Evolutionary conservation across 805 yeast species (phyloP).

Genomic region (Saccharomycodes ludwigii): DNA sequence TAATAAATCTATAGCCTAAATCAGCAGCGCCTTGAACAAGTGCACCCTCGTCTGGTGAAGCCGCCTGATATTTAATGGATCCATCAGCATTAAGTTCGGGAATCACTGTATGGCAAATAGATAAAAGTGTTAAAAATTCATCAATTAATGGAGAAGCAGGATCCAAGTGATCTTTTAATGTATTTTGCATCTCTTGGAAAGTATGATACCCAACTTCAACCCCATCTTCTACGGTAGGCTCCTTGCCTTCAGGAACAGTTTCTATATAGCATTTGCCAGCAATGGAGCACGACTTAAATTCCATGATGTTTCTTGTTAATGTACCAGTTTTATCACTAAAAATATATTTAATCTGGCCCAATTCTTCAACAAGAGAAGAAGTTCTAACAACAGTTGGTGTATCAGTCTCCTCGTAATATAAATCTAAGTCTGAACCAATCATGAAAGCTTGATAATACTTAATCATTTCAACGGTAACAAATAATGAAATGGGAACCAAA

Average conservation of each 20-base stretch:
- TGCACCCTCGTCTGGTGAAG: constrained; percentile 99
- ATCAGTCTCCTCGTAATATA: constrained; percentile 78
- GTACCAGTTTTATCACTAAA: constrained; percentile 98
- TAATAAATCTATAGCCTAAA: constrained; percentile 71
- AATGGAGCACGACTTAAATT: constrained; percentile 83
- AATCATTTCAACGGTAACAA: constrained; percentile 92
- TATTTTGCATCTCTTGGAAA: constrained; percentile 48
- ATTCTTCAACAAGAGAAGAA: constrained; percentile 88
- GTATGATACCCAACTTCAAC: constrained; percentile 68
- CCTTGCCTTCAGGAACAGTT: constrained; percentile 83
- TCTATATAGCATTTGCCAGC: constrained; percentile 85
- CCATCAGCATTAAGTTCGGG: constrained; percentile 68
- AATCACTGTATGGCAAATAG: constrained; percentile 95
- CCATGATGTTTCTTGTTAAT: constrained; percentile 91
- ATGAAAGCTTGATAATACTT: constrained; percentile 90
- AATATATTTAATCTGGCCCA: constrained; percentile 93
- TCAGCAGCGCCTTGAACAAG: constrained; percentile 91
- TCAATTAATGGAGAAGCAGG: constrained; percentile 41
- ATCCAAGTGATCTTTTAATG: constrained; percentile 30
- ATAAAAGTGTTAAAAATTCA: constrained; percentile 69
- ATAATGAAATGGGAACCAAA: constrained; percentile 92
- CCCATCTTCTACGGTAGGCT: constrained; percentile 63
- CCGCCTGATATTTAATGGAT: constrained; percentile 85
- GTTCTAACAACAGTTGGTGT: constrained; percentile 94
- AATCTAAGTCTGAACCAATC: constrained; percentile 88